Evolutionary conservation across 2,329 filamentous ascomycete genomes (phyloP), one percentile per base, ranked within the genome.

Genomic region (Monilinia aucupariae): DNA sequence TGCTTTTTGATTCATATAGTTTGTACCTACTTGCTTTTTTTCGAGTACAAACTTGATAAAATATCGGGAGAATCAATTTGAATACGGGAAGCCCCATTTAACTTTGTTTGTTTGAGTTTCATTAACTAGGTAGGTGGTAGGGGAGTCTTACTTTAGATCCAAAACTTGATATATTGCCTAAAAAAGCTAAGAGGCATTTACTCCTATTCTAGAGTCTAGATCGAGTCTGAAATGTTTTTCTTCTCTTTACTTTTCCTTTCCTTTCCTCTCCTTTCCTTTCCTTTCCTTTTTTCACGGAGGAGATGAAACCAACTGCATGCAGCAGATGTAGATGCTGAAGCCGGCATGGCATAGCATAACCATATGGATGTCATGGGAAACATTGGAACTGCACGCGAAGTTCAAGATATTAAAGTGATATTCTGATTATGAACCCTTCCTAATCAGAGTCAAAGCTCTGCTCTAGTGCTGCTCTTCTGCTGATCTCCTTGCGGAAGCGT

Each of bases 151-250:
- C 32, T 37, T 49, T 22, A 34, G 47, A 58, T 39, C 10, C 10
- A 9, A 55, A 58, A 58, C 58, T 27, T 58, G 60, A 62, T 62
- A n/a, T 34, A 25, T 62, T 58, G 20, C 39, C 58, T 50, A 32
- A 15, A n/a, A 9, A n/a, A 20, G 15, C 5, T 15, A 22, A 54
- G 49, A 47, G 27, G 27, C 27, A 30, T 30, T 30, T 3, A 6
- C 27, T 12, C 9, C 34, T 8, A 41, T 15, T 54, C 22, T 22
- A 55, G 52, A 55, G 22, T 55, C 41, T 45, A 20, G 54, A 56
- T 22, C 20, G 41, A 47, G 25, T 34, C 30, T n/a, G 52, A 48
- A 22, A 8, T 45, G 8, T 45, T n/a, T n/a, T 45, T n/a, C n/a
- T n/a, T n/a, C n/a, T n/a, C n/a, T n/a, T n/a, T n/a, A n/a, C n/a